phyloP scores from a whole-genome alignment of 768 basidiomycete genomes.

The Agrocybe pediades region DNA sequence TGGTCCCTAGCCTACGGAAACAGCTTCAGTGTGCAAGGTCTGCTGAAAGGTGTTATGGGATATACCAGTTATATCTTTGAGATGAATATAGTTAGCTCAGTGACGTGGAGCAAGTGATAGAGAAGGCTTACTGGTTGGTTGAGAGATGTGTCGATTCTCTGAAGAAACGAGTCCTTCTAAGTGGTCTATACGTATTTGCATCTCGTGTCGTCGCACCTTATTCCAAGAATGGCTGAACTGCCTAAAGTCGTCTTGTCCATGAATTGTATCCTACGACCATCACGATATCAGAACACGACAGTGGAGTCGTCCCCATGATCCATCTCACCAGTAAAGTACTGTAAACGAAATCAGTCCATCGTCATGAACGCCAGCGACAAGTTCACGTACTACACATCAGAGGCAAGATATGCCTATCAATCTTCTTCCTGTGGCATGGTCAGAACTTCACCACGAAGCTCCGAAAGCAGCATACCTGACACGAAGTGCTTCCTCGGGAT shows the following conservation, averaged over 20 bases:
- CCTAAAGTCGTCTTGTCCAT: conserved; percentile 80
- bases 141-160: conserved; percentile 64
- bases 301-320: conserved; percentile 5
- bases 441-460: neutral
- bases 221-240: conserved; percentile 68
- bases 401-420: conserved; percentile 67
- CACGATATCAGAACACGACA: no score
- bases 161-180: conserved; percentile 4
- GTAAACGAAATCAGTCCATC: neutral
- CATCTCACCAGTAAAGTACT: conserved; percentile 57
- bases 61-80: conserved; percentile 66
- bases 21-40: neutral
- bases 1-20: conserved; percentile 69
- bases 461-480: conserved; percentile 41
- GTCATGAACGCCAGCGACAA: neutral
- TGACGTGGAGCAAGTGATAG: neutral
- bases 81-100: neutral
- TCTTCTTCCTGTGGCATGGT: conserved; percentile 47
- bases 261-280: conserved; percentile 62
- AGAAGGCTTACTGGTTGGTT: conserved; percentile 56
- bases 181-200: neutral
- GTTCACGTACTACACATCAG: conserved; percentile 67
- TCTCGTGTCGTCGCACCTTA: conserved; percentile 46
- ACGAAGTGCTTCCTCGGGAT: conserved; percentile 51
- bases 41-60: neutral